These are phyloP conservation scores for Coemansia sp. DNA, from an alignment of 192 early-diverging fungal genomes.

Conservation along the genomic window DNA sequence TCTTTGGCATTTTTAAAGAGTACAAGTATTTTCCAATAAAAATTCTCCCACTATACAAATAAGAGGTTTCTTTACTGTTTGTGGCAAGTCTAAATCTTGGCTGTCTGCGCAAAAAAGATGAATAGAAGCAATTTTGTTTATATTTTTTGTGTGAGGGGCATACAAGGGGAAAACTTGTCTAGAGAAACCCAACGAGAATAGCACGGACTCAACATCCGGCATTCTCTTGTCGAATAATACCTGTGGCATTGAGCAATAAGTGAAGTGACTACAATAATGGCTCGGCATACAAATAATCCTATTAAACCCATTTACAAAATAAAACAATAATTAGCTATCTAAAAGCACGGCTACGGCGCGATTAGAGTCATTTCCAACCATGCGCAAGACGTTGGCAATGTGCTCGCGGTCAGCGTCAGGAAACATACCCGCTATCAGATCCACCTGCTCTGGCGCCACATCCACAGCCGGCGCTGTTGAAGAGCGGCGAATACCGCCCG, in stretches of 20 bases:
- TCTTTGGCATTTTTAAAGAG: too few relatives aligned
- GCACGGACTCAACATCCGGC: neutral
- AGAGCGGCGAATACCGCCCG: neutral
- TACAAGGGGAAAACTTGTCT: constrained; percentile 8
- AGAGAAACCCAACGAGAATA: neutral
- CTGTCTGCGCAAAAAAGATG: neutral
- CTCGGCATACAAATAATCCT: constrained; percentile 11
- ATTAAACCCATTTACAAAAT: neutral
- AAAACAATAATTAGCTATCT: neutral
- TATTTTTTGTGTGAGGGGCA: neutral
- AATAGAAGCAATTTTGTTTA: neutral
- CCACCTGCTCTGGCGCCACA: constrained; percentile 3
- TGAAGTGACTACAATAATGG: constrained; percentile 24
- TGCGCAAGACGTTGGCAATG: neutral
- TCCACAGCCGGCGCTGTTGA: neutral
- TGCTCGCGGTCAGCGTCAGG: neutral
- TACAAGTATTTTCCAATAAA: neutral
- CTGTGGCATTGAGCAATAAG: constrained; percentile 26
- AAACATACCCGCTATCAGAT: neutral
- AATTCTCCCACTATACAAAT: neutral
- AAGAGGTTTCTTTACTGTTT: neutral
- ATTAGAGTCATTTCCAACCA: constrained; percentile 1
- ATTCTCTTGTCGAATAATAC: constrained; percentile 9
- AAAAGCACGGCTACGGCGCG: neutral
- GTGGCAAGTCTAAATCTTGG: constrained; percentile 10